Base-by-base conservation (phyloP, 371 early-diverging fungal genomes). In the Lichtheimia corymbifera region DNA sequence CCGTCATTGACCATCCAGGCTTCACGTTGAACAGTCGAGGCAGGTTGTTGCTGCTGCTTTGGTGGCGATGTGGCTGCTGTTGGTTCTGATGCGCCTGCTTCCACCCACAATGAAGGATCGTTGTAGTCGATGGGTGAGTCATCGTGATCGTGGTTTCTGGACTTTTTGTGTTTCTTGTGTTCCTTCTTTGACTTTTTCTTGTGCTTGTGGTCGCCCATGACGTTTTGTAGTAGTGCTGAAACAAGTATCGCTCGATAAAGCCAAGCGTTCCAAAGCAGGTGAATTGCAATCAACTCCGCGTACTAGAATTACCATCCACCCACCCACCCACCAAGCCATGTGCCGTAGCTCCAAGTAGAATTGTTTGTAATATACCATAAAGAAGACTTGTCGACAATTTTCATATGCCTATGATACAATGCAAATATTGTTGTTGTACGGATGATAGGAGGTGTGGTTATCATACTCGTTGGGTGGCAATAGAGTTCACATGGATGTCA, bases 71-170 rank as follows among this genome's bases (percentile, higher is more conserved):
- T 25, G 2, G 60, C 11, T 2, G 58, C 17, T 43, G 24, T 50
- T 50, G 63, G 50, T 20, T 44, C 50, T 11, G 51, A 47, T 22
- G 70, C 67, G 11, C 67, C 63, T 55, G 77, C 66, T 59, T 71
- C 80, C 0, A 74, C 72, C 80, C 80, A 80, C 9, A 80, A 59
- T 27, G 77, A 77, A 53, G 80, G 77, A 68, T 80, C 80, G 27
- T 67, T 65, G 51, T 73, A 77, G 47, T 80, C 80, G 20, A 80
- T 72, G 43, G 74, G 76, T 25, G 62, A 27, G n/a, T 71, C 65
- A 13, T 62, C 50, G 44, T 63, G 55, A 40, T 53, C 18, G 24
- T 63, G 44, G 9, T 50, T 35, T 27, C 60, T 59, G 52, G 55
- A 45, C 40, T 69, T 76, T 50, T 71, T 76, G 45, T 77, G 77